Percentiles rank a stretch among this genome's conserved stretches.
Evolutionary conservation across 805 yeast species (phyloP).

Genomic region (Candida germanica): DNA sequence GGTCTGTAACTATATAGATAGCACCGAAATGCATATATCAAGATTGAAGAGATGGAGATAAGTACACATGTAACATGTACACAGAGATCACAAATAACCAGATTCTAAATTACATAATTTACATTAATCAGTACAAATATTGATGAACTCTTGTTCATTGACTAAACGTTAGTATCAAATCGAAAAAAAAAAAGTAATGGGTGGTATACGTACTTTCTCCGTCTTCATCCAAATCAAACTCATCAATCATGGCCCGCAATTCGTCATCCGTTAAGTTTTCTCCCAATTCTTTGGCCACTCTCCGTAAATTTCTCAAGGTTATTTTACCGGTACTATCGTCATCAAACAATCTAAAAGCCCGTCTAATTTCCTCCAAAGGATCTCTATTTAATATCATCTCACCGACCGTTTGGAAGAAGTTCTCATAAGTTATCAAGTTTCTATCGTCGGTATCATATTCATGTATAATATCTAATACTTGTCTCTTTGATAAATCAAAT

Average conservation of each 20-base stretch:
- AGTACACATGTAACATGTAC: too few species aligned
- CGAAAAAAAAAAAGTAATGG: background rate
- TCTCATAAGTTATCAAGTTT: slow-evolving; percentile 72
- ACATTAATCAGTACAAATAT: slow-evolving; percentile 69
- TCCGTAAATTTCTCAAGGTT: slow-evolving; percentile 72
- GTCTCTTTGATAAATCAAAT: slow-evolving; percentile 74
- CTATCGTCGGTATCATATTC: slow-evolving; percentile 79
- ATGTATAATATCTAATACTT: slow-evolving; percentile 70
- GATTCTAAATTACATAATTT: slow-evolving; percentile 4
- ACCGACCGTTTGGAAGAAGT: slow-evolving; percentile 77
- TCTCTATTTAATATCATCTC: slow-evolving; percentile 82
- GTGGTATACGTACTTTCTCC: slow-evolving; percentile 64
- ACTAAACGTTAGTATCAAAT: slow-evolving; percentile 45
- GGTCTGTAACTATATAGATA: too few species aligned
- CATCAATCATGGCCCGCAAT: slow-evolving; percentile 93
- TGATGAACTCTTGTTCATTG: slow-evolving; percentile 85
- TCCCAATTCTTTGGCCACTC: slow-evolving; percentile 90
- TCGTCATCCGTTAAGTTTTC: slow-evolving; percentile 92
- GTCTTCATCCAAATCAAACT: slow-evolving; percentile 93
- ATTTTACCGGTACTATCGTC: slow-evolving; percentile 87
- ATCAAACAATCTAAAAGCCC: slow-evolving; percentile 89
- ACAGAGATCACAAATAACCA: background rate
- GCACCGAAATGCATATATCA: too few species aligned
- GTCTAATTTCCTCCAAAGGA: slow-evolving; percentile 84
- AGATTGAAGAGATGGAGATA: too few species aligned